Evolutionary conservation across 2,329 filamentous ascomycete genomes (phyloP).

Genomic region (Monilinia vaccinii-corymbosi): DNA sequence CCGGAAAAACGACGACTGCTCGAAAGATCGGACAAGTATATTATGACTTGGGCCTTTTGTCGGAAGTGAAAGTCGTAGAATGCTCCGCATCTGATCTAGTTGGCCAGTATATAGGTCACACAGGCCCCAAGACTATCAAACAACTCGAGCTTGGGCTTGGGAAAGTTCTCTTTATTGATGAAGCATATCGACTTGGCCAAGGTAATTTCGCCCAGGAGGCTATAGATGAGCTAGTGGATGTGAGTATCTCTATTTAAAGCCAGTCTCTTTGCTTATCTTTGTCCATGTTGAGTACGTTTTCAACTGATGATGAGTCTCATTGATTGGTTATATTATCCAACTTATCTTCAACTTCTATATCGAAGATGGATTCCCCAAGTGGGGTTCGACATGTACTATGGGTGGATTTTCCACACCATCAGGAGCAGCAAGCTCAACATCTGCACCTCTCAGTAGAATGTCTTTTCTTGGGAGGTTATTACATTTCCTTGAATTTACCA

Average conservation of each 20-base stretch:
- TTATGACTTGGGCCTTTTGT: constrained; percentile 64
- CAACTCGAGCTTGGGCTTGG: constrained; percentile 45
- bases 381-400: too few relatives aligned
- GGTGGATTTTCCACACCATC: too few relatives aligned
- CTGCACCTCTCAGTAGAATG: too few relatives aligned
- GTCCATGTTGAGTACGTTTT: too few relatives aligned
- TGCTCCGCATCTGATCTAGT: constrained; percentile 61
- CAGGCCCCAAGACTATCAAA: constrained; percentile 54
- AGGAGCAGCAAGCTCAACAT: too few relatives aligned
- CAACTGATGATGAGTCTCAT: too few relatives aligned
- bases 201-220: constrained; percentile 49
- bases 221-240: constrained; percentile 59
- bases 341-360: too few relatives aligned
- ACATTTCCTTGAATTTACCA: too few relatives aligned
- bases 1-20: constrained; percentile 66
- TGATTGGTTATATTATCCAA: too few relatives aligned
- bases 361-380: too few relatives aligned
- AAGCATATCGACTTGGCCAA: constrained; percentile 46
- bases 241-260: neutral
- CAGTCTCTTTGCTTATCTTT: too few relatives aligned
- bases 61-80: constrained; percentile 50
- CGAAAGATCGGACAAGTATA: constrained; percentile 67
- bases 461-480: too few relatives aligned
- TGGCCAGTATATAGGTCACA: constrained; percentile 60
- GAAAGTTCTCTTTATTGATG: constrained; percentile 49